phyloP scores from a whole-genome alignment of 2,329 filamentous ascomycete species.

The Epichloe scottii region DNA sequence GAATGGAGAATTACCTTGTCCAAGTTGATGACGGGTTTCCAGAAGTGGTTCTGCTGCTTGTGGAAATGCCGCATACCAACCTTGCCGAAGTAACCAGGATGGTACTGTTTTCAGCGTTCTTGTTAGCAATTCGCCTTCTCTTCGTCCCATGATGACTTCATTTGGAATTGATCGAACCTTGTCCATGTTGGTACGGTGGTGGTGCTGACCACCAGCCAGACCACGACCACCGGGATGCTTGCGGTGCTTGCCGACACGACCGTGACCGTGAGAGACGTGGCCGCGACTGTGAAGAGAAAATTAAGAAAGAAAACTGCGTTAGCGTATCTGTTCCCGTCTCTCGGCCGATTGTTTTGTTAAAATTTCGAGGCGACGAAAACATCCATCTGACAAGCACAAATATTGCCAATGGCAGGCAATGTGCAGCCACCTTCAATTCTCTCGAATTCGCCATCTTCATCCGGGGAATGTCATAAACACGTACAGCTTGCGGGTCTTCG shows the following conservation, averaged over 20 bases:
- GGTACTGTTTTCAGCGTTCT: constrained; percentile 48
- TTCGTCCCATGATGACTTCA: neutral
- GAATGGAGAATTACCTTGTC: constrained; percentile 60
- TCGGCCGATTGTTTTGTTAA: neutral
- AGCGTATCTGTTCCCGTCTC: neutral
- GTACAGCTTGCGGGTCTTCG: constrained; percentile 69
- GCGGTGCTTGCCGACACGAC: constrained; percentile 97
- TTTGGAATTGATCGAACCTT: constrained; percentile 51
- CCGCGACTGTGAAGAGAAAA: constrained; percentile 55
- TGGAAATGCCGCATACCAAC: constrained; percentile 95
- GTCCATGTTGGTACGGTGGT: constrained; percentile 51
- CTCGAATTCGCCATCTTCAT: neutral
- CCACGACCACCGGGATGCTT: constrained; percentile 78
- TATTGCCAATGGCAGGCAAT: constrained; percentile 13
- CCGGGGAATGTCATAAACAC: constrained; percentile 23
- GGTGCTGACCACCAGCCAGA: constrained; percentile 98
- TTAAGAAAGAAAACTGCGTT: neutral
- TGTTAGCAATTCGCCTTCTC: constrained; percentile 14
- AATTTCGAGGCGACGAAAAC: neutral
- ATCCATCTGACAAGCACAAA: constrained; percentile 3
- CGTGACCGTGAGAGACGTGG: constrained; percentile 96
- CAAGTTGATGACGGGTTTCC: constrained; percentile 97
- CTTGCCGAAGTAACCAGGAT: constrained; percentile 99
- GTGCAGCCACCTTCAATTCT: constrained; percentile 1
- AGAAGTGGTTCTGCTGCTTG: constrained; percentile 89